Evolutionary conservation across 495 filamentous ascomycete species (phyloP).

Genomic region (Penicillium soppii): DNA sequence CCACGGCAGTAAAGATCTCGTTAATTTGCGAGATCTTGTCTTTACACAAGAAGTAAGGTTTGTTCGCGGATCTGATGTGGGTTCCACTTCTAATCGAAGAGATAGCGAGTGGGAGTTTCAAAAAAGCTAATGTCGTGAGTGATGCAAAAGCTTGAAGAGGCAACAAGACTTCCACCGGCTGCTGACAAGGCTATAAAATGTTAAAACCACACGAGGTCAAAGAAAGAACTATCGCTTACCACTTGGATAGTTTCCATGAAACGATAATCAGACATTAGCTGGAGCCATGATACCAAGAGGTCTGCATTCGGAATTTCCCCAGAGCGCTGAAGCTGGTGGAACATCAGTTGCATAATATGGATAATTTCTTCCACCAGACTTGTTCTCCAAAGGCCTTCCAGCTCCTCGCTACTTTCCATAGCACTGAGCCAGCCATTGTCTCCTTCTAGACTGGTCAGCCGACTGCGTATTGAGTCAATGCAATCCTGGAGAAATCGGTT

Average conservation of each 20-base stretch:
- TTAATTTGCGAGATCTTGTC: constrained; percentile 64
- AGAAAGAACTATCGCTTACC: constrained; percentile 39
- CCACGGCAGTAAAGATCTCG: constrained; percentile 53
- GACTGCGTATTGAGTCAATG: constrained; percentile 45
- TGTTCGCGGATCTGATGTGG: constrained; percentile 26
- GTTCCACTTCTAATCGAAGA: constrained; percentile 27
- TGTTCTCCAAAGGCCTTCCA: constrained; percentile 62
- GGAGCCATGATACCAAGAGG: constrained; percentile 70
- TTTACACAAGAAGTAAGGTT: constrained; percentile 62
- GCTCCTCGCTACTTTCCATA: constrained; percentile 47
- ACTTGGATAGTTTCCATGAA: constrained; percentile 62
- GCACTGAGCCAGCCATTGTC: constrained; percentile 53
- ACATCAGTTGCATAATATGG: constrained; percentile 71
- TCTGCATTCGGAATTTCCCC: constrained; percentile 54
- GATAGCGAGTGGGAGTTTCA: constrained; percentile 59
- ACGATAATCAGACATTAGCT: constrained; percentile 58
- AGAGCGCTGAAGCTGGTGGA: constrained; percentile 63
- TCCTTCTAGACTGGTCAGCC: constrained; percentile 43
- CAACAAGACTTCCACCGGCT: constrained; percentile 50
- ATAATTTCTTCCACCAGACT: constrained; percentile 64
- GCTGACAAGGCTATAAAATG: constrained; percentile 38
- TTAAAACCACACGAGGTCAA: background rate
- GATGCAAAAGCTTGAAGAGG: constrained; percentile 67
- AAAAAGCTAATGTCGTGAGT: constrained; percentile 69
- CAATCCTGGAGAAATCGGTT: constrained; percentile 33